Conservation (phyloP, 805 yeast genomes). For the Zygosaccharomyces pseudorouxii region DNA sequence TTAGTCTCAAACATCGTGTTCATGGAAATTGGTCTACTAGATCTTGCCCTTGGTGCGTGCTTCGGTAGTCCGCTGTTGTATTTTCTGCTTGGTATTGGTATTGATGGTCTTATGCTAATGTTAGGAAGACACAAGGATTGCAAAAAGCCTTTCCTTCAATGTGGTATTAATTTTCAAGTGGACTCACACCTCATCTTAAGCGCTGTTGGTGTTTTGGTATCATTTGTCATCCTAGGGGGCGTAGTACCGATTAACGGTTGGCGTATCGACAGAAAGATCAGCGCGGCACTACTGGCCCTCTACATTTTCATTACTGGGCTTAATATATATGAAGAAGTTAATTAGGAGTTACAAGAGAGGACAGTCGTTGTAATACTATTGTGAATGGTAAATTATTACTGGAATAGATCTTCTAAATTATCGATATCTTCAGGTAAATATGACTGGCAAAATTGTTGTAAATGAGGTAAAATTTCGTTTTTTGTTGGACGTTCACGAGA, state of each 20-base stretch:
- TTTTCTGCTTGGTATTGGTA: constrained; percentile 72
- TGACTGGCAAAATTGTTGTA: constrained; percentile 21
- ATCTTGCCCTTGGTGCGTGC: constrained; percentile 93
- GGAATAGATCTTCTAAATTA: constrained; percentile 14
- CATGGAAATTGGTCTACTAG: constrained; percentile 74
- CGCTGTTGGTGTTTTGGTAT: constrained; percentile 38
- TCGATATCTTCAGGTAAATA: constrained; percentile 32
- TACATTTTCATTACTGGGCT: constrained; percentile 19
- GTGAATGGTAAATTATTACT: background rate
- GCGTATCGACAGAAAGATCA: constrained; percentile 42
- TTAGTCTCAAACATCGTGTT: constrained; percentile 76
- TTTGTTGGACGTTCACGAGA: constrained; percentile 16
- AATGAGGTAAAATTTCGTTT: constrained; percentile 2
- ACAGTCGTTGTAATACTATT: background rate
- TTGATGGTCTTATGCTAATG: constrained; percentile 55
- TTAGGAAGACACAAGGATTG: constrained; percentile 5
- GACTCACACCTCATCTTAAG: constrained; percentile 39
- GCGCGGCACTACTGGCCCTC: constrained; percentile 27
- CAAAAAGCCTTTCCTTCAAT: constrained; percentile 7
- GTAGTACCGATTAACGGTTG: constrained; percentile 45
- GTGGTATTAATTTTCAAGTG: constrained; percentile 36
- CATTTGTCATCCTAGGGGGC: constrained; percentile 38
- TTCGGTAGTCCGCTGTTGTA: constrained; percentile 88
- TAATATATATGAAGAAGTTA: constrained; percentile 22
- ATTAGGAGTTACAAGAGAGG: background rate